A percentile compares a stretch with the other conserved stretches of the same genome.
Evolutionary conservation across 2,329 filamentous ascomycete species (phyloP).

Genomic region (Claviceps africana): DNA sequence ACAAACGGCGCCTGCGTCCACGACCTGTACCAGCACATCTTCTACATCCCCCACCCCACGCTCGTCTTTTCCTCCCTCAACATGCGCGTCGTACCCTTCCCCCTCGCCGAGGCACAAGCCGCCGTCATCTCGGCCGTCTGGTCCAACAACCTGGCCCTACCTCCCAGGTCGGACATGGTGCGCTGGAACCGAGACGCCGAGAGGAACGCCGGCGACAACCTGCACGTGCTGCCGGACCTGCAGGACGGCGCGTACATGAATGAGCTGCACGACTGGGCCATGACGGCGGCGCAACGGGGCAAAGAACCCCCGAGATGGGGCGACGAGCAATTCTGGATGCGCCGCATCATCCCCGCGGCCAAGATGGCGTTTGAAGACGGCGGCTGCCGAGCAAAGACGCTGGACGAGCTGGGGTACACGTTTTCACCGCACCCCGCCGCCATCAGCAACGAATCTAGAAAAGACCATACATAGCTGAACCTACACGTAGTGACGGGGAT

Average conservation of each 20-base stretch:
- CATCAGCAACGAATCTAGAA: no score
- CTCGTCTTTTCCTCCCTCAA: conserved; percentile 64
- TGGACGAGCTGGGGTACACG: conserved; percentile 60
- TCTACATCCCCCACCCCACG: conserved; percentile 62
- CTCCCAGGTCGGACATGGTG: conserved; percentile 48
- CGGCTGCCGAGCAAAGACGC: conserved; percentile 48
- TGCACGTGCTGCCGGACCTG: conserved; percentile 17
- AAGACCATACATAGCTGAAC: no score
- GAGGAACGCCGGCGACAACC: conserved; percentile 21
- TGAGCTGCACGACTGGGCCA: conserved; percentile 47
- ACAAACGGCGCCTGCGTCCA: conserved; percentile 56
- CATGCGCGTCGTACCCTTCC: conserved; percentile 80
- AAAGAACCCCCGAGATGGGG: conserved; percentile 62
- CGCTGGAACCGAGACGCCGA: conserved; percentile 54
- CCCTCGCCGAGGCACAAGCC: conserved; percentile 63
- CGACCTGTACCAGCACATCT: conserved; percentile 65
- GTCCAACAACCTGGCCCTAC: conserved; percentile 54
- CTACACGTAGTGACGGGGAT: no score
- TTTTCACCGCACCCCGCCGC: conserved; percentile 16
- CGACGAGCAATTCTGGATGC: conserved; percentile 56
- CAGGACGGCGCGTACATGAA: conserved; percentile 59
- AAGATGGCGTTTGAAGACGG: conserved; percentile 55
- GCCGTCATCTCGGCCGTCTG: conserved; percentile 66
- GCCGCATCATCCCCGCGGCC: conserved; percentile 52
- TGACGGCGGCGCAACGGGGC: conserved; percentile 34